Base-by-base conservation (phyloP, 768 basidiomycete species). In the Dendrothele bispora region DNA sequence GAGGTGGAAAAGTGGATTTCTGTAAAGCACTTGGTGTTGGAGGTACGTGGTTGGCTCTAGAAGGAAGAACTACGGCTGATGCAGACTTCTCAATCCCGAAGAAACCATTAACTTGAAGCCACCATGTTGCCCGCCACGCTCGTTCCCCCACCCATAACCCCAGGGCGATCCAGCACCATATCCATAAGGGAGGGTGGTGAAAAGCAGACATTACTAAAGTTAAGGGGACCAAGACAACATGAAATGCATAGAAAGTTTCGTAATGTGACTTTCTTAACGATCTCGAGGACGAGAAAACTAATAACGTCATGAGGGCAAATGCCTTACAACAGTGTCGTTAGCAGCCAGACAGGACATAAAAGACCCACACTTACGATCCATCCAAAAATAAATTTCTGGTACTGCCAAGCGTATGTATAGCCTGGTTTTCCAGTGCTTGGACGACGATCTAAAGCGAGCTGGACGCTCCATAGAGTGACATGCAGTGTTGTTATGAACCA, bases 121-220 rank as follows among this genome's bases (percentile, higher is more conserved):
- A 83, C 61, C 80, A 72, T 2, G 70, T 61, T 34, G 67, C 67
- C 3, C 89, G 76, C 68, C 74, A 82, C 7, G 71, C 39, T 10
- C 88, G 75, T 59, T 90, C 88, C 10, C 71, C 74, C 1, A 64
- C 59, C 89, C 88, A 91, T 18, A 88, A 55, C 1, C 59, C 69
- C 12, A 84, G 71, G 0, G 88, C 78, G 12, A 67, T 69, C 68
- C 80, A 83, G 51, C 85, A 84, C 85, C 86, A 90, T 70, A 75
- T 80, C 65, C 74, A 75, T 20, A 86, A 59, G 2, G 77, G 69
- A 2, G 83, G 83, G 56, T 88, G 84, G 58, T 91, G 88, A 0
- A 90, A 61, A 15, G 79, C 84, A 4, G 82, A 73, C 48, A 76
- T 69, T 36, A 81, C 64, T 36, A 91, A 68, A 34, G 80, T 83